phyloP scores from a whole-genome alignment of 805 yeast genomes.

The Pichia kluyveri region DNA sequence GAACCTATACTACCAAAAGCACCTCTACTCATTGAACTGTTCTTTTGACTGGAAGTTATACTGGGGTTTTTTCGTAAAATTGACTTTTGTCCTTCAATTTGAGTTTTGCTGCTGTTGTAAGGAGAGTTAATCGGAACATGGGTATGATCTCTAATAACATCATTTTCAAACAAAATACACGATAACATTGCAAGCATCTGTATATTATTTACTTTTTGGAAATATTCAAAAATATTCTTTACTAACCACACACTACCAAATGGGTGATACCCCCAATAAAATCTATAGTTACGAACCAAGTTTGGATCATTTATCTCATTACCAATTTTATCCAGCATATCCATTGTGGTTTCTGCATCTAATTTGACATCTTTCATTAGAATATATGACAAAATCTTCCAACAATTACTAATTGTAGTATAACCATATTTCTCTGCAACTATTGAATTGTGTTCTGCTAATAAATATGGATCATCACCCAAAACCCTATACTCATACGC shows the following conservation, averaged over 20 bases:
- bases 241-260: slow-evolving; percentile 65
- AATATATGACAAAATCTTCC: slow-evolving; percentile 53
- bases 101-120: slow-evolving; percentile 18
- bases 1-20: background rate
- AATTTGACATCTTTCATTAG: slow-evolving; percentile 33
- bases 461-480: slow-evolving; percentile 53
- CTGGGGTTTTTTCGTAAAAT: background rate
- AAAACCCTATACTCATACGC: slow-evolving; percentile 58
- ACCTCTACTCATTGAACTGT: background rate
- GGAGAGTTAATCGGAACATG: slow-evolving; percentile 41
- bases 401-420: slow-evolving; percentile 58
- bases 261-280: slow-evolving; percentile 77
- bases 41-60: background rate
- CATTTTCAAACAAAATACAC: slow-evolving; percentile 52
- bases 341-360: slow-evolving; percentile 13
- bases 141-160: slow-evolving; percentile 16
- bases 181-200: slow-evolving; percentile 90
- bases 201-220: slow-evolving; percentile 54
- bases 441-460: slow-evolving; percentile 61
- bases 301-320: slow-evolving; percentile 9
- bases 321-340: slow-evolving; percentile 12
- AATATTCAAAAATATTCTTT: slow-evolving; percentile 50
- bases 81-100: background rate
- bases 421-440: slow-evolving; percentile 61
- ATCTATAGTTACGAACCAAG: slow-evolving; percentile 18